Base-by-base conservation (phyloP, 2,329 filamentous ascomycete genomes). In the Blastomyces percursus region DNA sequence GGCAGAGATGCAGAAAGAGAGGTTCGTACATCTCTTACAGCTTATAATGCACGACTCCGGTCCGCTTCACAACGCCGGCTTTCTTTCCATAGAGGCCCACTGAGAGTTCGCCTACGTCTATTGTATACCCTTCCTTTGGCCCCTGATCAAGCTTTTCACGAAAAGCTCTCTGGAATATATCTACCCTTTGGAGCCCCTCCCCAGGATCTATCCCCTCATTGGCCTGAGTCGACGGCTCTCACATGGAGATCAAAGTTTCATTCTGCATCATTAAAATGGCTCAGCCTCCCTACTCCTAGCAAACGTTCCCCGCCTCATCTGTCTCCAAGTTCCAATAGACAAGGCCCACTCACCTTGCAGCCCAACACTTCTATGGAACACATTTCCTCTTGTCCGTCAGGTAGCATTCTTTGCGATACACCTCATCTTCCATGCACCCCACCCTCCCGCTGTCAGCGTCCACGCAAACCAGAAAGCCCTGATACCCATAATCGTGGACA, bases 1-100 rank as follows among this genome's bases (percentile, higher is more conserved):
- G 89, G 90, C 76, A 95, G 87, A 71, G 93, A 96, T 64, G 87
- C 90, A 69, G 92, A 96, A 78, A 89, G 93, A 82, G 92, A 96
- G 75, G 90, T 93, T 77, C 73, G 83, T 79, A 62, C 67, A 59
- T 60, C 66, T 64, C 62, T 63, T 66, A 62, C 63, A 66, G 62
- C 60, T 57, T 42, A 61, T 48, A 46, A 30, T 61, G 21, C 46
- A 12, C 27, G 14, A 32, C 54, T 21, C 32, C 56, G 40, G 50
- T 19, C 59, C 27, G 16, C 30, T 54, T 19, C 24, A 16, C 32
- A 14, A 38, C 16, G 21, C 19, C 30, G 46, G 11, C 42, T 52
- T 40, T 52, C 46, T 19, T 40, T 60, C 16, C 46, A 16, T 27
- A 54, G 8, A 40, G 27, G 24, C 19, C 35, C 59, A 38, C 16